phyloP scores from a whole-genome alignment of 2,329 filamentous ascomycete species.

The Sporothrix humicola region DNA sequence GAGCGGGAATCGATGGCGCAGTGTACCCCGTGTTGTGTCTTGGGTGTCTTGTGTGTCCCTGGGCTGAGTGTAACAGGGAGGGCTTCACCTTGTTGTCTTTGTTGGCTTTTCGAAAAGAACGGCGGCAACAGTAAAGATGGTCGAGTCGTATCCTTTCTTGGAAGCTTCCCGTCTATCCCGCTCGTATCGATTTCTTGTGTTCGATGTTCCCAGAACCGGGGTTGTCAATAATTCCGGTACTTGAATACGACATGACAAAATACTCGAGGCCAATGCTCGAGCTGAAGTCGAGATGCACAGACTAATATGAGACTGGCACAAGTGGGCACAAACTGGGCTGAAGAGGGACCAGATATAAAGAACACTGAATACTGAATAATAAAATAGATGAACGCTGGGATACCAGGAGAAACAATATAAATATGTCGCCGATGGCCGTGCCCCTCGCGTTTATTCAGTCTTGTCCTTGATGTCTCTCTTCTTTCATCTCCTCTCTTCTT shows the following conservation, averaged over 20 bases:
- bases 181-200: neutral
- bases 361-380: neutral
- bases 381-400: neutral
- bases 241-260: neutral
- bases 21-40: neutral
- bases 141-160: no score
- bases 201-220: neutral
- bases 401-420: constrained; percentile 9
- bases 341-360: no score
- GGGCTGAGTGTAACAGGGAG: constrained; percentile 12
- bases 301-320: neutral
- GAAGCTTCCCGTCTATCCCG: neutral
- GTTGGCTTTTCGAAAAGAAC: neutral
- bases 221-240: no score
- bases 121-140: neutral
- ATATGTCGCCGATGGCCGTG: neutral
- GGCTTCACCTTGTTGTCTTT: neutral
- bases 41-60: neutral
- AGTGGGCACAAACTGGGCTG: neutral
- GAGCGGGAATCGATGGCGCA: neutral
- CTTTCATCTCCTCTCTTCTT: neutral
- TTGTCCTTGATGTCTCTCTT: neutral
- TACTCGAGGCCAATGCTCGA: neutral
- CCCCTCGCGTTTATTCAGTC: neutral
- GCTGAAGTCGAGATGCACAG: constrained; percentile 11